Conservation (phyloP, 148 eudicot genomes). For the Nepenthes gracilis region DNA sequence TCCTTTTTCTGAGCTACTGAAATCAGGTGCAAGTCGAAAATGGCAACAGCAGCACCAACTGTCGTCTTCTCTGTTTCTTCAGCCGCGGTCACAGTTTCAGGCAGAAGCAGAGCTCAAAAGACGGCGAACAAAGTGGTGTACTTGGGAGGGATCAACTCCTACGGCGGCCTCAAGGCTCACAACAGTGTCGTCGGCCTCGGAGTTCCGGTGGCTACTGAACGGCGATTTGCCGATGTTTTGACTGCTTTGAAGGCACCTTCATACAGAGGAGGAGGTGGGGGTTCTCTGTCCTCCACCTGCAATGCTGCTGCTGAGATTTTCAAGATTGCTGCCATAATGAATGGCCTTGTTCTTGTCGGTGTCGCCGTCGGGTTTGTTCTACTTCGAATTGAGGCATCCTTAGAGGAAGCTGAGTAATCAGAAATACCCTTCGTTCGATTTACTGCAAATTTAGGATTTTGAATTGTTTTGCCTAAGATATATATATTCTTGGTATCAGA, state of each 20-base stretch:
- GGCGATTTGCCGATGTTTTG: too few relatives aligned
- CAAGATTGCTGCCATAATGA: slow-evolving; percentile 46
- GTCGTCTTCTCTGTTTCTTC: slow-evolving; percentile 8
- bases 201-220: not conserved
- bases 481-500: too few relatives aligned
- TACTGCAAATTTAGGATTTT: too few relatives aligned
- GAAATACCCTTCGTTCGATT: not conserved
- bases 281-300: slow-evolving; percentile 25
- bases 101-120: too few relatives aligned
- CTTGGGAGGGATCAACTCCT: not conserved
- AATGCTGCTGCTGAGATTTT: slow-evolving; percentile 45
- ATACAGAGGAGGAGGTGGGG: slow-evolving; percentile 10
- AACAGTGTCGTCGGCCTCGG: not conserved
- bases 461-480: too few relatives aligned
- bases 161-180: not conserved
- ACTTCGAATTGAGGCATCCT: slow-evolving; percentile 33
- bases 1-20: not conserved
- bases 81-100: too few relatives aligned
- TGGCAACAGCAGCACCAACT: slow-evolving; percentile 31
- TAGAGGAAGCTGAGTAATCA: slow-evolving; percentile 39
- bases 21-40: not conserved
- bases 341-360: slow-evolving; percentile 37
- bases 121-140: not conserved
- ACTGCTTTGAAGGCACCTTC: too few relatives aligned
- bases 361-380: slow-evolving; percentile 51